Evolutionary conservation across 306 rosid species (phyloP).

Genomic region (Dicorynia guianensis): DNA sequence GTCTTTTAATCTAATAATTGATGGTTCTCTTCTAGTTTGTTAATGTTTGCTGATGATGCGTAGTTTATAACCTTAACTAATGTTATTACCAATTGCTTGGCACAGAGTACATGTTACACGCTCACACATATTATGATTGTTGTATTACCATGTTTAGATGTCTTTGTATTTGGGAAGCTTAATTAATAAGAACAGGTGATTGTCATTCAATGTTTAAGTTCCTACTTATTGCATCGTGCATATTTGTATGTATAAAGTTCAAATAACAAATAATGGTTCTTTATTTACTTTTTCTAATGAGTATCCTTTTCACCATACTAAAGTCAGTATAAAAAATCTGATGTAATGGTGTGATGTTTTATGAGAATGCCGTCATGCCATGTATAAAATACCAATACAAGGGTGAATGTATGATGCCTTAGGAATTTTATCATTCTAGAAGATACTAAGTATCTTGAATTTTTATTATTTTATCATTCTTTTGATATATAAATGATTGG

Average conservation of each 20-base stretch:
- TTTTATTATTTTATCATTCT: not conserved
- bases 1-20: too few species aligned
- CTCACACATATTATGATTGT: too few species aligned
- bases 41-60: not conserved
- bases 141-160: too few species aligned
- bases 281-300: not conserved
- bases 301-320: not conserved
- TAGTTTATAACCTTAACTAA: not conserved
- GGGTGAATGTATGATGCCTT: not conserved
- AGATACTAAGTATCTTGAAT: not conserved
- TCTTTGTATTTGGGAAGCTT: too few species aligned
- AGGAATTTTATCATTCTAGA: not conserved
- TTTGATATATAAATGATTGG: not conserved
- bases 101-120: too few species aligned
- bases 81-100: too few species aligned
- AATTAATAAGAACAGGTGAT: too few species aligned
- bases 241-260: too few species aligned
- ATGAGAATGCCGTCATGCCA: not conserved
- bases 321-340: not conserved
- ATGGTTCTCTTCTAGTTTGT: not conserved
- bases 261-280: not conserved
- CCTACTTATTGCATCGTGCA: too few species aligned
- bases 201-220: too few species aligned
- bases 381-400: not conserved
- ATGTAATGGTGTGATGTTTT: not conserved